Percentiles rank a stretch among this genome's conserved stretches.
These are phyloP conservation scores for Xylariaceae sp. DNA, from an alignment of 2,329 filamentous ascomycete species.

Conservation along the genomic window DNA sequence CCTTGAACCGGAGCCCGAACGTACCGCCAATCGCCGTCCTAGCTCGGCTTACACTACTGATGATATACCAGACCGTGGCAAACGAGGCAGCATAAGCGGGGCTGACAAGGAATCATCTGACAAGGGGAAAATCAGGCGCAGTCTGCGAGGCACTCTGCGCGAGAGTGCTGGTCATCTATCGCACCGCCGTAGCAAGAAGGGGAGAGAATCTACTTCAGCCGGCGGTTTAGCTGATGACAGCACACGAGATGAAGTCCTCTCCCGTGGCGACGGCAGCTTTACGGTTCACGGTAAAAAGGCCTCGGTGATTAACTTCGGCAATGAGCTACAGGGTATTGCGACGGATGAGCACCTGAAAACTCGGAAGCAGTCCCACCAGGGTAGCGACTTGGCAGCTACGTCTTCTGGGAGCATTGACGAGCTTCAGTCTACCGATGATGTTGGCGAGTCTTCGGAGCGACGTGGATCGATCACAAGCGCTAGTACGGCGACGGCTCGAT, in stretches of 20 bases:
- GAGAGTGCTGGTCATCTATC: conserved; percentile 66
- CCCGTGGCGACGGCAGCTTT: conserved; percentile 80
- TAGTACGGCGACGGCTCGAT: conserved; percentile 62
- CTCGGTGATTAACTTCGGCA: conserved; percentile 91
- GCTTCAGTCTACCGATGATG: conserved; percentile 45
- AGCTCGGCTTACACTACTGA: conserved; percentile 39
- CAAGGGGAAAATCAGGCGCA: conserved; percentile 69
- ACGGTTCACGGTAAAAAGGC: conserved; percentile 98
- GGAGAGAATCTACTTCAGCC: conserved; percentile 65
- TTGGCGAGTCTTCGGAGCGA: conserved; percentile 43
- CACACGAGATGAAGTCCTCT: conserved; percentile 60
- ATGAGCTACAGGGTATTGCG: conserved; percentile 76
- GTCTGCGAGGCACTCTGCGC: conserved; percentile 81
- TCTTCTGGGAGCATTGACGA: conserved; percentile 42
- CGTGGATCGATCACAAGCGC: conserved; percentile 59
- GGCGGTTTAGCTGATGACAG: conserved; percentile 47
- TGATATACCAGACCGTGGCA: conserved; percentile 37
- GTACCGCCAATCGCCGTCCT: conserved; percentile 39
- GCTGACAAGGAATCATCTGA: conserved; percentile 46
- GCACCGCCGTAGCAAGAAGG: conserved; percentile 68
- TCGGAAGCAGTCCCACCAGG: conserved; percentile 48
- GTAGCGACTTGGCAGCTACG: conserved; percentile 33
- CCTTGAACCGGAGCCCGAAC: conserved; percentile 43
- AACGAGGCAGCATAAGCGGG: conserved; percentile 34
- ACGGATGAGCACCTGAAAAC: conserved; percentile 66